A percentile compares a stretch with the other conserved stretches of the same genome.
phyloP scores from a whole-genome alignment of 441 rosid species.

The Croton setiger region DNA sequence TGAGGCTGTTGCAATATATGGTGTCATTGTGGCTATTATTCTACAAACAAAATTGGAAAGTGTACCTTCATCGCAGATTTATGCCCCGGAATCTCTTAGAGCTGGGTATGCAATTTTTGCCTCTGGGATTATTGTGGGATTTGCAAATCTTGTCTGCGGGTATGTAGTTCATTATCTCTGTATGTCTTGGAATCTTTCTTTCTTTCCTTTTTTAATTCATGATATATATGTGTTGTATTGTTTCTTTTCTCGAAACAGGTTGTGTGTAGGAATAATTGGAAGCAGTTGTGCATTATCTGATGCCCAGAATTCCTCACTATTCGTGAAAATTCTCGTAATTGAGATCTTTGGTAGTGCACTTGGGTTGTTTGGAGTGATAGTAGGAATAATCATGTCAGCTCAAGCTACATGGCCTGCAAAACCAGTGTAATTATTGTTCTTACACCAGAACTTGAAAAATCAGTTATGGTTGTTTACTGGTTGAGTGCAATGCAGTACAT shows the following conservation, averaged over 20 bases:
- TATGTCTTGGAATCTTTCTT: neutral
- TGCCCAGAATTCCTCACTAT: slow-evolving; percentile 94
- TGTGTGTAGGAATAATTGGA: slow-evolving; percentile 96
- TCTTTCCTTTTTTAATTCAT: neutral
- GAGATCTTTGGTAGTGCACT: slow-evolving; percentile 98
- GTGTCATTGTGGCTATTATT: slow-evolving; percentile 94
- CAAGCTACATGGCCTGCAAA: slow-evolving; percentile 97
- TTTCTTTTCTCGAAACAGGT: slow-evolving; percentile 36
- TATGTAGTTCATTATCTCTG: slow-evolving; percentile 35
- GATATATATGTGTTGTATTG: slow-evolving; percentile 9
- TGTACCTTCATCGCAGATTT: slow-evolving; percentile 59
- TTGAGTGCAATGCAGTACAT: slow-evolving; percentile 13
- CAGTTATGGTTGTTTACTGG: neutral
- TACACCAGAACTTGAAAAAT: slow-evolving; percentile 11
- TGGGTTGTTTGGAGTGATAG: slow-evolving; percentile 96
- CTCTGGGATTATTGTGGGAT: slow-evolving; percentile 95
- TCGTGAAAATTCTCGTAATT: slow-evolving; percentile 97
- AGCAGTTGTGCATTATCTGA: slow-evolving; percentile 97
- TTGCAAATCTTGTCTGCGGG: slow-evolving; percentile 99
- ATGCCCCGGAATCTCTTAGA: slow-evolving; percentile 85
- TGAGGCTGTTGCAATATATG: slow-evolving; percentile 98
- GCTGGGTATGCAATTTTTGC: slow-evolving; percentile 98
- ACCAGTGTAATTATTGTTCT: slow-evolving; percentile 25
- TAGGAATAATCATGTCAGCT: slow-evolving; percentile 98
- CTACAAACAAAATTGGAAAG: slow-evolving; percentile 94